Percentiles rank a stretch among this genome's conserved stretches.
Conservation (phyloP, 192 early-diverging fungal genomes). For the Geosiphon pyriformis region DNA sequence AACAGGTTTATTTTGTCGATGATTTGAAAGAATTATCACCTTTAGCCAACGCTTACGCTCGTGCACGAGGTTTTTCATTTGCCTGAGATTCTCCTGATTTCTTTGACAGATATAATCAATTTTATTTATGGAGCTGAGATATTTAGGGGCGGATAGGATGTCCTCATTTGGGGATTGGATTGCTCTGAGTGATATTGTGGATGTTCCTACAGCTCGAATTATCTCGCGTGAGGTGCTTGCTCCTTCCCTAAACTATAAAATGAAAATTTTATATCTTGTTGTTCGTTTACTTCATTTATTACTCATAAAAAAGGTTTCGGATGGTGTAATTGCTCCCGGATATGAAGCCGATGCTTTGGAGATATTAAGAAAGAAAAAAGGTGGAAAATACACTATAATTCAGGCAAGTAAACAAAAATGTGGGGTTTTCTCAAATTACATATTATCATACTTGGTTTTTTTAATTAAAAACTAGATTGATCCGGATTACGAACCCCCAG, state of each 20-base stretch:
- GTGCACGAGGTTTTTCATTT: conserved; percentile 83
- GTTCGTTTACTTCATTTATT: too few species aligned
- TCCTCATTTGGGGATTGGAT: conserved; percentile 99
- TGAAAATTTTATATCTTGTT: too few species aligned
- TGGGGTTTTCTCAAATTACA: not conserved
- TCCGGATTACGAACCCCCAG: conserved; percentile 78
- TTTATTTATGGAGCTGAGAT: too few species aligned
- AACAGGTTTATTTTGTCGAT: conserved; percentile 88
- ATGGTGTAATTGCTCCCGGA: conserved; percentile 94
- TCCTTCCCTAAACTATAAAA: too few species aligned
- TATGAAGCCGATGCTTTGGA: conserved; percentile 85
- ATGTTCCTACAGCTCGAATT: conserved; percentile 89
- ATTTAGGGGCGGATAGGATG: conserved; percentile 95
- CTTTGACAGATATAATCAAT: too few species aligned
- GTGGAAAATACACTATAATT: conserved; percentile 92
- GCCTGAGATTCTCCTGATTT: too few species aligned
- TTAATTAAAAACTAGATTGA: conserved; percentile 54
- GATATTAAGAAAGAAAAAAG: conserved; percentile 92
- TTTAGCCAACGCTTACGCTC: conserved; percentile 89
- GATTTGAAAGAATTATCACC: conserved; percentile 77
- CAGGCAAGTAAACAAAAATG: conserved; percentile 33
- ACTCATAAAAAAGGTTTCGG: conserved; percentile 52
- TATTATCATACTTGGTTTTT: not conserved
- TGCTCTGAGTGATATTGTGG: conserved; percentile 82
- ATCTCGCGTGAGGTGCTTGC: conserved; percentile 80